Conservation (phyloP, 805 yeast species). For the Ogataea sp. region DNA sequence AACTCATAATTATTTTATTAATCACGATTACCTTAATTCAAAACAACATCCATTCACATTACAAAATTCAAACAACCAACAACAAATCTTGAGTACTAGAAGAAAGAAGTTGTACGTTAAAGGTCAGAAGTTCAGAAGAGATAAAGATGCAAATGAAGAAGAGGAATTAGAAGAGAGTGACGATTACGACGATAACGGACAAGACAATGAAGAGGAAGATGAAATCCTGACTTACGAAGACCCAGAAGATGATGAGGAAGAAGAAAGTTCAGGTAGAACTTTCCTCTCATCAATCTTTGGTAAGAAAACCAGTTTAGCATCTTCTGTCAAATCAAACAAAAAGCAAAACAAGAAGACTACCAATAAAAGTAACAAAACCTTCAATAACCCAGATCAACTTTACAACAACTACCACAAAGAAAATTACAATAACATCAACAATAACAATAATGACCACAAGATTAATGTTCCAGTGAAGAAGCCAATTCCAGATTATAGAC, state of each 20-base stretch:
- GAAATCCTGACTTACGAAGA: not conserved
- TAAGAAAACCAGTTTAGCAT: no score
- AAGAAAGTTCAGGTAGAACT: no score
- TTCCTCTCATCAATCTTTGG: no score
- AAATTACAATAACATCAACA: not conserved
- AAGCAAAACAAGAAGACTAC: no score
- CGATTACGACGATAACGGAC: not conserved
- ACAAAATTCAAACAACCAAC: not conserved
- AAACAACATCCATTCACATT: not conserved
- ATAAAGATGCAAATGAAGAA: not conserved
- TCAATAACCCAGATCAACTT: not conserved
- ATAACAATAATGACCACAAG: not conserved
- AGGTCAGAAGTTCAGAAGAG: no score
- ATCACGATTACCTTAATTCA: not conserved
- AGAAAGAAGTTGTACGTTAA: no score
- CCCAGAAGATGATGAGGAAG: not conserved
- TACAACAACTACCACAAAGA: not conserved
- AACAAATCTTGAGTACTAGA: not conserved
- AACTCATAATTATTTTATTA: not conserved
- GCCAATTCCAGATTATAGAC: conserved; percentile 13
- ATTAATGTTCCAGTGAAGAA: conserved; percentile 19
- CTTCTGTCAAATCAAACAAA: no score
- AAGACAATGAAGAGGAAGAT: not conserved
- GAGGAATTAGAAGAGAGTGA: not conserved
- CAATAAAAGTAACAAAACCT: no score